Percentiles rank a stretch among this genome's conserved stretches.
These are phyloP conservation scores for Backusella liffmaniae DNA, from an alignment of 192 early-diverging fungal genomes.

Conservation along the genomic window DNA sequence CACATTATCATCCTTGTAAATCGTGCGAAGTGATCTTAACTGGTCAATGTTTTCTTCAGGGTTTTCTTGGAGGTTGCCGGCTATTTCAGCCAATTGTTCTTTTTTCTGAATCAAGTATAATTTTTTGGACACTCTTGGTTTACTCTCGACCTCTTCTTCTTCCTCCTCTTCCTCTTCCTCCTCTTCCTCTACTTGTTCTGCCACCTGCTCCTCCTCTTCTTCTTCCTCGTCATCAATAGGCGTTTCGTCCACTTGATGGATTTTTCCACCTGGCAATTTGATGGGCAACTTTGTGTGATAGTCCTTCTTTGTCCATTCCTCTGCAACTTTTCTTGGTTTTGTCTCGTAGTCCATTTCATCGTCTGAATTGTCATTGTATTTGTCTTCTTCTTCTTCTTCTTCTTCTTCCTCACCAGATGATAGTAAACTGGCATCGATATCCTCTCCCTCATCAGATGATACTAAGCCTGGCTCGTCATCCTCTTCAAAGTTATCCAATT, in stretches of 20 bases:
- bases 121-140: conserved; percentile 54
- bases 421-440: not conserved
- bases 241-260: conserved; percentile 44
- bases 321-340: conserved; percentile 48
- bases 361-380: conserved; percentile 37
- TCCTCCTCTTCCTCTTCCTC: conserved; percentile 28
- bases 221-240: conserved; percentile 35
- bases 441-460: not conserved
- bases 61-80: conserved; percentile 76
- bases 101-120: conserved; percentile 60
- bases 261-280: conserved; percentile 61
- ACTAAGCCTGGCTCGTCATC: conserved; percentile 1
- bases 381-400: not conserved
- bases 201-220: conserved; percentile 26
- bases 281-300: conserved; percentile 65
- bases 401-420: not conserved
- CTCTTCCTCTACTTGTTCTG: conserved; percentile 12
- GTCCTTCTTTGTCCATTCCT: conserved; percentile 56
- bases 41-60: conserved; percentile 73
- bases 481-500: conserved; percentile 30
- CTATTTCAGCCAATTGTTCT: conserved; percentile 79
- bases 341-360: conserved; percentile 70
- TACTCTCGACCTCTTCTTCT: conserved; percentile 23
- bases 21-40: conserved; percentile 65
- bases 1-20: conserved; percentile 62